These are phyloP conservation scores for Ruellia speciosa DNA, from an alignment of 305 asterid genomes.

Conservation along the genomic window DNA sequence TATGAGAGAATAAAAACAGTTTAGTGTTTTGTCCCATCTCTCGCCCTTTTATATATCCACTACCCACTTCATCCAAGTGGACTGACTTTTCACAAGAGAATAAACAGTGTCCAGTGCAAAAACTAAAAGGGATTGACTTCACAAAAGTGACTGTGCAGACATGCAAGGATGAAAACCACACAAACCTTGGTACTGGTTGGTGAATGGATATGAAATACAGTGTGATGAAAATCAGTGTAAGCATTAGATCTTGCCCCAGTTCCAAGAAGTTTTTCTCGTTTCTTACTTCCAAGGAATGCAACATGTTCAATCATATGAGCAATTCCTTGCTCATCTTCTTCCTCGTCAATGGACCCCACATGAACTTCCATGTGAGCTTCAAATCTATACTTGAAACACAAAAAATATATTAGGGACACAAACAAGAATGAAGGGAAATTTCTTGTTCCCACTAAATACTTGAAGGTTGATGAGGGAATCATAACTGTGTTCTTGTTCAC, in stretches of 20 bases:
- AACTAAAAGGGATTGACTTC: background rate
- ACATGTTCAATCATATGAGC: constrained; percentile 99
- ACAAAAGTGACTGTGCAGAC: constrained; percentile 10
- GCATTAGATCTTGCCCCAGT: constrained; percentile 99
- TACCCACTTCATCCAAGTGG: constrained; percentile 17
- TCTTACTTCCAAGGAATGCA: constrained; percentile 99
- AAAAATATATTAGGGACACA: constrained; percentile 13
- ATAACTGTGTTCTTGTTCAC: background rate
- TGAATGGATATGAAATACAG: constrained; percentile 98
- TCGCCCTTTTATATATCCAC: background rate
- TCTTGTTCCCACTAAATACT: constrained; percentile 2
- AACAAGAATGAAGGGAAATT: constrained; percentile 7
- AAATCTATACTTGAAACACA: constrained; percentile 53
- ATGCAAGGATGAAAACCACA: constrained; percentile 21
- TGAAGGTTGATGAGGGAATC: constrained; percentile 9
- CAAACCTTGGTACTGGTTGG: constrained; percentile 83
- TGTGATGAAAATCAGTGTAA: constrained; percentile 97
- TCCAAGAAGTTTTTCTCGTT: constrained; percentile 97
- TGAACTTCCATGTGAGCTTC: constrained; percentile 99
- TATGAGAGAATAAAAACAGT: constrained; percentile 5
- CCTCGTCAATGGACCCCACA: constrained; percentile 96
- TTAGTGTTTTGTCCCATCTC: constrained; percentile 4
- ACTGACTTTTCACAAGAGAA: constrained; percentile 5
- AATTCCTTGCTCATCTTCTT: constrained; percentile 98
- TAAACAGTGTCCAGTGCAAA: constrained; percentile 8